Base-by-base conservation (phyloP, 2,329 filamentous ascomycete genomes). In the Venturia pyrina region DNA sequence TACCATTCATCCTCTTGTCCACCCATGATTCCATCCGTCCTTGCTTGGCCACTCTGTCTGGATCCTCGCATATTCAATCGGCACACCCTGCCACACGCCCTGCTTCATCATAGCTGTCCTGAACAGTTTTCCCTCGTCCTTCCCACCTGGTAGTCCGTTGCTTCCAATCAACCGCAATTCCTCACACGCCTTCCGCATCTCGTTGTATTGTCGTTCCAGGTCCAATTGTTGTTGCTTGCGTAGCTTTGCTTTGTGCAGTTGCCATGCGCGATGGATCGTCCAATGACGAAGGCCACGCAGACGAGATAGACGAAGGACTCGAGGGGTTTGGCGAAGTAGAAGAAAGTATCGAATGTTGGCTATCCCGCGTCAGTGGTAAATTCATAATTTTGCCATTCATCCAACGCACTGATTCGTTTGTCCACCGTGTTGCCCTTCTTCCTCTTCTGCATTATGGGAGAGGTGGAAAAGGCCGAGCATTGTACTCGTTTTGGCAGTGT, bases 231-330 rank as follows among this genome's bases (percentile, higher is more conserved):
- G 83, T 44, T 80, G 78, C 69, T 84, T 81, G 62, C 87, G 87
- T 72, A 87, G 83, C 74, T 89, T 85, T 70, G 87, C 84, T 72
- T 88, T 87, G 78, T 89, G 89, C 40, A 98, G 82, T 72, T 90
- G 83, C 91, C 93, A 98, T 28, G 93, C 93, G 71, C 95, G 92
- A 82, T 98, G 93, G 77, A 99, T 98, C 63, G 95, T 98, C 95
- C 95, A 99, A 82, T 99, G 95, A 60, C 95, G 90, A 69, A 99
- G 87, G 77, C 87, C 85, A 66, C 95, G 88, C 77, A 89, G 89
- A 71, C 93, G 91, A 50, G 87, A 91, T 84, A 98, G 93, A 72
- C 91, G 89, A 69, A 99, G 85, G 0, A 95, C 93, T 15, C 87
- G 85, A 0, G 87, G 88, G 7, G 85, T 89, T 40, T 83, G 78